Evolutionary conservation across 768 basidiomycete genomes (phyloP).

Genomic region (Glaciozyma antarctica): DNA sequence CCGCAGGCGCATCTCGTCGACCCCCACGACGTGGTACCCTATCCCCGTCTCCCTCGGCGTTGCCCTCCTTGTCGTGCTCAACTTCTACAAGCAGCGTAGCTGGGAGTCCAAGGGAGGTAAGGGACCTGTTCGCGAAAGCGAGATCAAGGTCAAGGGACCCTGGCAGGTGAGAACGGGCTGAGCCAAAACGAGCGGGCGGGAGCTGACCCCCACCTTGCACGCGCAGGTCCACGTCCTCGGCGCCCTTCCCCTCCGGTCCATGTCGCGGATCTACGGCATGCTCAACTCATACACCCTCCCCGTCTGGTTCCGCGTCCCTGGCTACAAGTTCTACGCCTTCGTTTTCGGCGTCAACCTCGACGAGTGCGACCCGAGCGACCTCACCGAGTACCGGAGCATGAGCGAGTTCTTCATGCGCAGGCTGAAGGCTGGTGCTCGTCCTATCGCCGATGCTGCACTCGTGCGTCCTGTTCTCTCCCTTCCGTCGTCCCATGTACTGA

Average conservation of each 20-base stretch:
- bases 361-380: constrained; percentile 71
- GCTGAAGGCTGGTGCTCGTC: constrained; percentile 69
- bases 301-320: constrained; percentile 86
- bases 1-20: constrained; percentile 68
- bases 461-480: constrained; percentile 43
- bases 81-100: constrained; percentile 28
- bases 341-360: constrained; percentile 91
- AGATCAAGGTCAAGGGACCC: constrained; percentile 73
- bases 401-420: constrained; percentile 92
- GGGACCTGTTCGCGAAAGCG: constrained; percentile 41
- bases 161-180: constrained; percentile 61
- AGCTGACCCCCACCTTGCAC: neutral
- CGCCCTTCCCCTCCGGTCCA: constrained; percentile 82
- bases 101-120: constrained; percentile 19
- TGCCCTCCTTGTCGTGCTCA: constrained; percentile 33
- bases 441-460: constrained; percentile 63
- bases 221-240: constrained; percentile 83
- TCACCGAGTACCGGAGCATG: constrained; percentile 70
- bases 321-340: constrained; percentile 71
- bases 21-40: constrained; percentile 92
- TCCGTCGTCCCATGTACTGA: constrained; percentile 5
- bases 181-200: constrained; percentile 1
- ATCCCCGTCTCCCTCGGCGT: constrained; percentile 51
- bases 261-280: constrained; percentile 96
- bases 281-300: constrained; percentile 87